Base-by-base conservation (phyloP, 345 rosid genomes). In the Balakata baccata region DNA sequence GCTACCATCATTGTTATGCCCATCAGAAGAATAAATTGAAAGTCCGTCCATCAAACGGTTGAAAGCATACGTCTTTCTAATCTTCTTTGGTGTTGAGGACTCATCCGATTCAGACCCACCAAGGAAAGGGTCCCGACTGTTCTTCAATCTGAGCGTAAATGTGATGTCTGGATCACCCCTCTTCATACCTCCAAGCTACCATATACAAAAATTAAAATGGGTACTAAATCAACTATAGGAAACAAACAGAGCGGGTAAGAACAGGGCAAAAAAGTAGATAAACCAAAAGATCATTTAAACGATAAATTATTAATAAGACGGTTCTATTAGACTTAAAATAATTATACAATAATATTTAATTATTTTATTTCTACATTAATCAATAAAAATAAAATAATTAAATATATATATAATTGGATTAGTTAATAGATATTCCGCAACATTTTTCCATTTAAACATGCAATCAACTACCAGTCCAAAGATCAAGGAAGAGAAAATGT, bases 101-200 rank as follows among this genome's bases (percentile, higher is more conserved):
- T 86, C 92, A 64, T 92, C 96, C 2, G 98, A 92, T 43, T 92
- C 96, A 4, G 81, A 85, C 29, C 78, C 92, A 6, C 80, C 87
- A 51, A 78, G 77, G 69, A 64, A 78, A 11, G 76, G 47, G 16
- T 88, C 91, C 29, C 85, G 80, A 7, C 69, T 79, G 10, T 83
- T 82, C 88, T 87, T 92, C 73, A 23, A 68, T 74, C 70, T 87
- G 46, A 87, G 57, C 2, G 84, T 76, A 75, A 92, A 90, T 79
- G 94, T 84, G 57, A 90, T 92, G 20, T 80, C 84, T 60, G 72
- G 73, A 57, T 86, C 89, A 2, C 98, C 96, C 73, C 83, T 77
- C 77, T 85, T 88, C 82, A 90, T 86, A 1, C 88, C 96, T 68
- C 92, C 95, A 60, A 92, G 91, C 98, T 92, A 73, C 47, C 39